Base-by-base conservation (phyloP, 2,329 filamentous ascomycete genomes). In the Lachnellula willkommii region DNA sequence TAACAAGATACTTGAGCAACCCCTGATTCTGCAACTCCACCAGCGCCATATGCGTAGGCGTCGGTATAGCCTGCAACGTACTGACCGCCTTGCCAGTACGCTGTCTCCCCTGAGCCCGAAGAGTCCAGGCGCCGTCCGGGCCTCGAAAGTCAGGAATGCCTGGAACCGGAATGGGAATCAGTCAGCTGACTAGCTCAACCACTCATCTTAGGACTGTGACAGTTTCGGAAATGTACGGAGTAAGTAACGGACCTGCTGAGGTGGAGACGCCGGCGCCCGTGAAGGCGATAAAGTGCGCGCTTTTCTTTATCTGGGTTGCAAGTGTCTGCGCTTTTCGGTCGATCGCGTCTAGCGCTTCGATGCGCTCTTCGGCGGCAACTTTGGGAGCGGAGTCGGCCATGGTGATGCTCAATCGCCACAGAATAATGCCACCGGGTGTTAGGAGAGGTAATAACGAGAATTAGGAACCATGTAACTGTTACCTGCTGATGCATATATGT, bases 141-240 rank as follows among this genome's bases (percentile, higher is more conserved):
- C 75, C 75, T n/a, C 75, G 70, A 52, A 78, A 79, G 49, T 78
- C 76, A 2, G 76, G 73, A 15, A 78, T 77, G 2, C 74, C 74
- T 76, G 17, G 2, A 24, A 47, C 74, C 75, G 17, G 2, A 24
- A 47, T 20, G 35, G 11, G 20, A 0, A 5, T 2, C 35, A 8
- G 28, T 2, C 35, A 8, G 28, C n/a, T 8, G 9, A 8, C 45
- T 40, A n/a, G 5, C 45, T 6, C 17, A 11, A 9, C 28, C 0
- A 17, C 17, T 43, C 22, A 24, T 24, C 22, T 24, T 4, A 3
- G 22, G 22, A 24, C 3, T 0, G 5, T 32, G 4, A n/a, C 20
- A 17, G 1, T 43, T 12, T 12, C 49, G 32, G 37, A 20, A 20
- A 2, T 20, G 11, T 7, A 20, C 20, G 20, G 20, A 20, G 20